These are phyloP conservation scores for Amanita exitialis DNA, from an alignment of 768 basidiomycete genomes.

Conservation along the genomic window DNA sequence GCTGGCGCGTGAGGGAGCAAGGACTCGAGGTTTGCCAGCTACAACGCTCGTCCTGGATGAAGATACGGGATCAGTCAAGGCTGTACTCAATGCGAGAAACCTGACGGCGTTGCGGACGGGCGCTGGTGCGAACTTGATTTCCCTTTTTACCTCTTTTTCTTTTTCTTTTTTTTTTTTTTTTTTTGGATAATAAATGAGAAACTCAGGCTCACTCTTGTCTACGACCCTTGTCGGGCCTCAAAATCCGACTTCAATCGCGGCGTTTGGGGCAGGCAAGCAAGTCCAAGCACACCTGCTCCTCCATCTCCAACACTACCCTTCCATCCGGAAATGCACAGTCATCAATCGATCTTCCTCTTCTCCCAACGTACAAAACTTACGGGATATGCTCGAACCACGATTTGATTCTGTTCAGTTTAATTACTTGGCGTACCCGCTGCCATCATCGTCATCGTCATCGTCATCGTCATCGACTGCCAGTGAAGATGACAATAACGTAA, in stretches of 20 bases:
- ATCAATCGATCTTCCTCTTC: constrained; percentile 46
- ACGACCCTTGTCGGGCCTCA: constrained; percentile 38
- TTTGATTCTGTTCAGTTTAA: constrained; percentile 18
- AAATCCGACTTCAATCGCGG: constrained; percentile 36
- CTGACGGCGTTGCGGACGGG: constrained; percentile 80
- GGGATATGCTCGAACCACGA: constrained; percentile 10
- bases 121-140: constrained; percentile 52
- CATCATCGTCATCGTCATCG: background rate
- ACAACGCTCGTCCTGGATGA: constrained; percentile 74
- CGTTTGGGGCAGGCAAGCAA: constrained; percentile 71
- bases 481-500: constrained; percentile 11
- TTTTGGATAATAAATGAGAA: background rate
- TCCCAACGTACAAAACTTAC: constrained; percentile 33
- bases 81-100: constrained; percentile 66
- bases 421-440: constrained; percentile 9
- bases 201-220: constrained; percentile 64
- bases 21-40: constrained; percentile 52
- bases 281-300: constrained; percentile 55
- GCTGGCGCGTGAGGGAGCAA: constrained; percentile 13
- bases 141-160: no score
- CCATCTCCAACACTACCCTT: constrained; percentile 45
- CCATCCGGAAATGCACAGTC: constrained; percentile 44
- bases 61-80: constrained; percentile 53
- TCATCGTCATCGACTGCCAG: background rate
- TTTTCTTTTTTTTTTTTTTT: no score